A percentile compares a stretch with the other conserved stretches of the same genome.
phyloP scores from a whole-genome alignment of 805 yeast species.

The Pichia exigua region DNA sequence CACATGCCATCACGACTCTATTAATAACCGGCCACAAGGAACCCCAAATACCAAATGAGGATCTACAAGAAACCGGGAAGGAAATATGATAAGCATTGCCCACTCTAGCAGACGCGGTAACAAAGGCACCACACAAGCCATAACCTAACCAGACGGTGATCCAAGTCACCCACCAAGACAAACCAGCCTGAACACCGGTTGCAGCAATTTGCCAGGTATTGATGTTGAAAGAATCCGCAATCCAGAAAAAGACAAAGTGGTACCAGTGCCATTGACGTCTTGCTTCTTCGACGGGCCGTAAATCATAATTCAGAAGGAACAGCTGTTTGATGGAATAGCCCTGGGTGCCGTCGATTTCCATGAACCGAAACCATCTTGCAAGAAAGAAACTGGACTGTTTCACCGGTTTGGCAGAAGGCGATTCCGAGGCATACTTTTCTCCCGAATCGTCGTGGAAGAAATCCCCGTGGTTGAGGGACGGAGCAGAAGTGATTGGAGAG shows the following conservation, averaged over 20 bases:
- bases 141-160: conserved; percentile 85
- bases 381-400: conserved; percentile 1
- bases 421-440: not conserved
- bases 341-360: conserved; percentile 25
- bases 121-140: conserved; percentile 57
- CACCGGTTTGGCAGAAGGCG: not conserved
- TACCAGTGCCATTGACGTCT: conserved; percentile 84
- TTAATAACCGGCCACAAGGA: conserved; percentile 83
- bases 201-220: conserved; percentile 91
- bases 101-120: conserved; percentile 63
- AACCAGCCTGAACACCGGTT: conserved; percentile 69
- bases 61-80: conserved; percentile 75
- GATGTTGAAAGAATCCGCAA: conserved; percentile 83
- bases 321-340: conserved; percentile 46
- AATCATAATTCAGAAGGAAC: conserved; percentile 66
- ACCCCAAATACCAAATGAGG: conserved; percentile 83
- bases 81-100: conserved; percentile 78
- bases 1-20: conserved; percentile 68
- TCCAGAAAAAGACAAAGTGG: conserved; percentile 75
- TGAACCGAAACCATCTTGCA: conserved; percentile 8
- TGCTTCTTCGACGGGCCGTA: conserved; percentile 66
- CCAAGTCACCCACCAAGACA: conserved; percentile 92
- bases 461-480: not conserved
- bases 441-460: not conserved
- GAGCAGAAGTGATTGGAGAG: not conserved